Percentiles rank a stretch among this genome's conserved stretches.
Conservation (phyloP, 2,329 filamentous ascomycete species). For the Pseudogymnoascus sp. region DNA sequence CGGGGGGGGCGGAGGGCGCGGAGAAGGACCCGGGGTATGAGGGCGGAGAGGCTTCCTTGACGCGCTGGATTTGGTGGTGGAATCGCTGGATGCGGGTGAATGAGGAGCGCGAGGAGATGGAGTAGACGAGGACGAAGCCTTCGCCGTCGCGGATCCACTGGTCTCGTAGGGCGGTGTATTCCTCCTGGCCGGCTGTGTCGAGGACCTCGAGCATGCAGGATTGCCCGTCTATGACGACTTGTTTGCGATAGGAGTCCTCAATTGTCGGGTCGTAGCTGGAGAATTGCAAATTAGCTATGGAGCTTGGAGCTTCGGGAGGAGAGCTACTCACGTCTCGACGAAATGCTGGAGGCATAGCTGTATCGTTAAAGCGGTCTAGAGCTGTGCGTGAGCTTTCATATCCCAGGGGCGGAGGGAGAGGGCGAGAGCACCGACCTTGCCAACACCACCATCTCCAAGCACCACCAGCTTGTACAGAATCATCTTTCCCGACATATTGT, state of each 20-base stretch:
- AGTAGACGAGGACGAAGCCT: conserved; percentile 95
- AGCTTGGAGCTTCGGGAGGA: conserved; percentile 7
- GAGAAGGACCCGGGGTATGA: conserved; percentile 60
- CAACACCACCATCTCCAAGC: conserved; percentile 85
- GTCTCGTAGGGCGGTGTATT: conserved; percentile 92
- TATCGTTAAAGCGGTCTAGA: conserved; percentile 73
- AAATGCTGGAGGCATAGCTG: conserved; percentile 98
- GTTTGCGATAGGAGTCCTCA: conserved; percentile 80
- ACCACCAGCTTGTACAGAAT: conserved; percentile 94
- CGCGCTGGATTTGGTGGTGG: conserved; percentile 91
- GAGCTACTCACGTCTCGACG: conserved; percentile 60
- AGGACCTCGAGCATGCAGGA: conserved; percentile 96
- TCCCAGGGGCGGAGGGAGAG: conserved; percentile 2
- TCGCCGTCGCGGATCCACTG: conserved; percentile 99
- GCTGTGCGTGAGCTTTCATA: conserved; percentile 7
- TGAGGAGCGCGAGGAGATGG: conserved; percentile 92
- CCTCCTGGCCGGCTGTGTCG: conserved; percentile 95
- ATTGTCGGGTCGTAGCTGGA: conserved; percentile 69
- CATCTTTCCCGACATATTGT: conserved; percentile 78
- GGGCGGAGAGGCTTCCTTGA: conserved; percentile 81
- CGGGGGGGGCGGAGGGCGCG: conserved; percentile 41
- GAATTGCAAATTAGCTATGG: conserved; percentile 16
- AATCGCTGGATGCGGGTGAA: conserved; percentile 93
- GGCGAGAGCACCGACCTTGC: conserved; percentile 53
- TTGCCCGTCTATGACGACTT: conserved; percentile 86